Evolutionary conservation across 2,329 filamentous ascomycete species (phyloP).

Genomic region (Arthroderma uncinatum): DNA sequence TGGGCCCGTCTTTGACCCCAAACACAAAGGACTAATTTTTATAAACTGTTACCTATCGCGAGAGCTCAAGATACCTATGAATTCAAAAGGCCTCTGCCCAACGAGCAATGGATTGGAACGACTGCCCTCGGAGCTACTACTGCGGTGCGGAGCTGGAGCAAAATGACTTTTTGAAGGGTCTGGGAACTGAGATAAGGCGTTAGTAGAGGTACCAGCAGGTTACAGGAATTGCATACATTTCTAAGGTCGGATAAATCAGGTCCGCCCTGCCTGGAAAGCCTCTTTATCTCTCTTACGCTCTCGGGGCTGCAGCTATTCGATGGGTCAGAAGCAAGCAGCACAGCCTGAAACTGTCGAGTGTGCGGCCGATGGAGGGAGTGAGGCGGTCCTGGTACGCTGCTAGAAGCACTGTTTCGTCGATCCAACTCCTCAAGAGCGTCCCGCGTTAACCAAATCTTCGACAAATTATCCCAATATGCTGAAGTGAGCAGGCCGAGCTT

Average conservation of each 20-base stretch:
- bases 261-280: conserved; percentile 10
- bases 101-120: no score
- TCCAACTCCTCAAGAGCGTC: conserved; percentile 18
- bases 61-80: no score
- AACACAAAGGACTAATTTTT: no score
- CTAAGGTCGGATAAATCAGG: conserved; percentile 13
- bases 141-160: no score
- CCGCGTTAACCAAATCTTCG: conserved; percentile 17
- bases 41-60: no score
- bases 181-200: not conserved
- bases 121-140: no score
- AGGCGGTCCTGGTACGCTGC: not conserved
- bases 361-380: conserved; percentile 2
- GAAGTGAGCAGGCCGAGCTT: not conserved
- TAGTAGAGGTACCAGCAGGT: not conserved
- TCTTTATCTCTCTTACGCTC: conserved; percentile 8
- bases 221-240: conserved; percentile 10
- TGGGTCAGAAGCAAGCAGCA: conserved; percentile 4
- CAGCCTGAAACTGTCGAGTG: conserved; percentile 10
- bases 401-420: conserved; percentile 12
- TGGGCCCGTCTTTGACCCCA: no score
- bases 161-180: no score
- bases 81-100: no score
- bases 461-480: conserved; percentile 19
- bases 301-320: not conserved